A percentile compares a stretch with the other conserved stretches of the same genome.
Conservation (phyloP, 768 basidiomycete genomes). For the Epithele typhae region DNA sequence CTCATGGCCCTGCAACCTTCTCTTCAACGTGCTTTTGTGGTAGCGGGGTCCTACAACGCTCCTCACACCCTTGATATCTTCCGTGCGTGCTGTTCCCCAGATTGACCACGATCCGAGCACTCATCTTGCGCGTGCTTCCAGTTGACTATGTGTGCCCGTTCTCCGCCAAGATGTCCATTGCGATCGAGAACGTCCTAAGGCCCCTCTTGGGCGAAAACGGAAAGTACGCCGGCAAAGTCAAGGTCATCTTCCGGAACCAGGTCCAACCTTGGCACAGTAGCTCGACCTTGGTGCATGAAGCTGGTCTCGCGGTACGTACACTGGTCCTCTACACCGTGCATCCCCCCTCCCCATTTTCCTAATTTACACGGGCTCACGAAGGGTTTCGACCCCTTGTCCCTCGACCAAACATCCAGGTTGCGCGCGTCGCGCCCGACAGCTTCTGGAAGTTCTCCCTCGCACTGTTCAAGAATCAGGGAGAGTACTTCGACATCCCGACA, state of each 20-base stretch:
- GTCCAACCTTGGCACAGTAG: constrained; percentile 78
- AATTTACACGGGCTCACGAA: no score
- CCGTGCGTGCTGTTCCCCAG: constrained; percentile 37
- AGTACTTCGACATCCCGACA: constrained; percentile 77
- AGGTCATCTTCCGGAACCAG: constrained; percentile 64
- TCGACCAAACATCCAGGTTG: constrained; percentile 59
- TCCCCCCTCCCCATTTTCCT: no score
- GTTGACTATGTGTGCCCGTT: constrained; percentile 89
- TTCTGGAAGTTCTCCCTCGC: constrained; percentile 74
- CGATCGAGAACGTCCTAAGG: constrained; percentile 55
- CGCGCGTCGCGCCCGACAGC: constrained; percentile 63
- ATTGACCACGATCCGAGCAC: neutral
- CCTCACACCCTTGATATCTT: constrained; percentile 82
- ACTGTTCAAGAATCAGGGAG: constrained; percentile 67
- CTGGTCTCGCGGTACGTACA: constrained; percentile 71
- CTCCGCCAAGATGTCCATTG: constrained; percentile 60
- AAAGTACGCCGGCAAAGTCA: constrained; percentile 67
- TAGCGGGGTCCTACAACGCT: constrained; percentile 54
- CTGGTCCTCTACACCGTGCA: neutral
- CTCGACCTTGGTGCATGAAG: constrained; percentile 79
- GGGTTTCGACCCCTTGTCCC: no score
- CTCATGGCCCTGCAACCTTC: constrained; percentile 78
- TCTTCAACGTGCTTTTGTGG: constrained; percentile 50
- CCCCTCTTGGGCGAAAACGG: constrained; percentile 57
- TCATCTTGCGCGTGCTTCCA: constrained; percentile 24